Conservation (phyloP, 805 yeast genomes). For the Sugiyamaella marilandica region DNA sequence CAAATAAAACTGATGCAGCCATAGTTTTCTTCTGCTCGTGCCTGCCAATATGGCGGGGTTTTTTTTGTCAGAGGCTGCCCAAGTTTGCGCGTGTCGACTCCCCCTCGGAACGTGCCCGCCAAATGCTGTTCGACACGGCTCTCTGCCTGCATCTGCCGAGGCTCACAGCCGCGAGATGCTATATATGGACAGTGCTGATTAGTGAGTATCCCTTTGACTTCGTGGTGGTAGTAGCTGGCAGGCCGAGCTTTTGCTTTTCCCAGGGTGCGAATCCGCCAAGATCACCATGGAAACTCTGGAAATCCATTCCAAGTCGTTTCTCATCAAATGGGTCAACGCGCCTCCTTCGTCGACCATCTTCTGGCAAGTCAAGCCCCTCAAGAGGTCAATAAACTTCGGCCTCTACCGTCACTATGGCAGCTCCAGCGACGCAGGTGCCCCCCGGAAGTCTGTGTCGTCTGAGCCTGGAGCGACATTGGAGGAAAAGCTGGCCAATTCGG, state of each 20-base stretch:
- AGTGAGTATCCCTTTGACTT: too few relatives aligned
- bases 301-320: slow-evolving; percentile 81
- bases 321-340: slow-evolving; percentile 86
- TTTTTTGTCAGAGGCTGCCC: too few relatives aligned
- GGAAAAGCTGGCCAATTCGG: slow-evolving; percentile 53
- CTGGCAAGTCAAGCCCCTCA: slow-evolving; percentile 80
- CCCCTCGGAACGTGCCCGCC: neutral
- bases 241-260: too few relatives aligned
- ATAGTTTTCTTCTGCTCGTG: too few relatives aligned
- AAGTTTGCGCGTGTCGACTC: neutral
- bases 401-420: slow-evolving; percentile 22
- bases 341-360: slow-evolving; percentile 60
- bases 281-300: slow-evolving; percentile 80
- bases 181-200: too few relatives aligned
- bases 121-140: neutral
- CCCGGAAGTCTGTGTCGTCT: slow-evolving; percentile 11
- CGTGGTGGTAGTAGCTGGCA: too few relatives aligned
- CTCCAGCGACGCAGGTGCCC: neutral
- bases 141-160: neutral
- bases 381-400: slow-evolving; percentile 48
- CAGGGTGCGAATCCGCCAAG: too few relatives aligned
- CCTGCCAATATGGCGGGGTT: too few relatives aligned
- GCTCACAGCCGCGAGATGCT: neutral
- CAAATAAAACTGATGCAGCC: too few relatives aligned
- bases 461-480: slow-evolving; percentile 14